Conservation (phyloP, 1,139 yeast species). For the Pichia sp. region DNA sequence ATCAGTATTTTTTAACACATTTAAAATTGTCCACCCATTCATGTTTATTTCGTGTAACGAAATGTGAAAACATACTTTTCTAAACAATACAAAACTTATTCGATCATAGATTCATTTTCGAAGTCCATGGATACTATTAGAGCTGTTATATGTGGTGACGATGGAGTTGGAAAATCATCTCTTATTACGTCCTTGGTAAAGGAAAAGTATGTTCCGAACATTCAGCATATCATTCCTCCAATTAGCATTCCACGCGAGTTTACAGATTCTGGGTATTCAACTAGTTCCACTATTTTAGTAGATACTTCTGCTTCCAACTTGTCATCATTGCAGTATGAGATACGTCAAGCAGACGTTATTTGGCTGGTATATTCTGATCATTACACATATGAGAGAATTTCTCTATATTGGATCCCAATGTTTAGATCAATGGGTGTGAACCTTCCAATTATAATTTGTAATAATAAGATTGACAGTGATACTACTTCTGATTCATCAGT, state of each 20-base stretch:
- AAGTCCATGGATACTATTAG: constrained; percentile 46
- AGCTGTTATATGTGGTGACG: constrained; percentile 94
- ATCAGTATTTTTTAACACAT: background rate
- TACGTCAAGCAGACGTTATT: constrained; percentile 81
- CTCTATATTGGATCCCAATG: constrained; percentile 90
- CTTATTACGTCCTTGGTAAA: constrained; percentile 73
- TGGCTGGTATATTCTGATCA: constrained; percentile 92
- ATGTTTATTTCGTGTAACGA: no score
- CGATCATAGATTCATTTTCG: no score
- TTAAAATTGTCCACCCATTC: background rate
- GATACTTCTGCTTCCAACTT: constrained; percentile 74
- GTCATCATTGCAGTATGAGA: constrained; percentile 55
- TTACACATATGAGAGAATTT: constrained; percentile 85
- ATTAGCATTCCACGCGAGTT: constrained; percentile 70
- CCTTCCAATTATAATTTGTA: constrained; percentile 82
- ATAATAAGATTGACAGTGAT: constrained; percentile 63
- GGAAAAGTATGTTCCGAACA: constrained; percentile 66
- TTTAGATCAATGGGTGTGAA: constrained; percentile 90
- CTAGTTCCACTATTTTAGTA: constrained; percentile 61
- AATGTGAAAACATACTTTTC: no score
- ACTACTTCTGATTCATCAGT: constrained; percentile 23
- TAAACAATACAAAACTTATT: no score
- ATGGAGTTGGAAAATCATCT: constrained; percentile 78
- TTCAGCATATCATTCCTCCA: constrained; percentile 75
- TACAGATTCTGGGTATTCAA: constrained; percentile 50